Conservation (phyloP, 345 rosid species). For the Iberis pinnata region DNA sequence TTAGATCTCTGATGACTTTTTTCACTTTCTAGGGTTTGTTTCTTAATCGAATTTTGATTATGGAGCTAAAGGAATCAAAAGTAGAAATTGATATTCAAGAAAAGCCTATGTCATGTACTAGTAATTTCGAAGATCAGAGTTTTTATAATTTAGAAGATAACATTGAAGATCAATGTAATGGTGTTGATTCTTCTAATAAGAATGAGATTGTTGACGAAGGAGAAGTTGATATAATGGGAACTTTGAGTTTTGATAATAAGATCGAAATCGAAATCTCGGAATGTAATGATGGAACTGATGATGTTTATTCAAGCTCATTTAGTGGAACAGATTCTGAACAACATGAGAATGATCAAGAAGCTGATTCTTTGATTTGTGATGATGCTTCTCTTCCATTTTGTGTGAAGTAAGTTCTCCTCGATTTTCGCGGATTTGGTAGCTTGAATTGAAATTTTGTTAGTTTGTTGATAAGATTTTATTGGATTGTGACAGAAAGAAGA, state of each 20-base stretch:
- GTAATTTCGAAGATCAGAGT: conserved; percentile 37
- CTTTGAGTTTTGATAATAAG: conserved; percentile 12
- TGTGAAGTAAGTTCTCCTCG: conserved; percentile 38
- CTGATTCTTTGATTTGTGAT: conserved; percentile 42
- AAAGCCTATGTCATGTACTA: conserved; percentile 30
- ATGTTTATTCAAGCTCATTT: conserved; percentile 69
- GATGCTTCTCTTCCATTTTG: conserved; percentile 25
- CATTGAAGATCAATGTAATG: conserved; percentile 17
- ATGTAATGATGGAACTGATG: conserved; percentile 51
- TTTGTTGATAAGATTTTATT: too few relatives aligned
- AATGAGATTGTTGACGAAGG: conserved; percentile 21
- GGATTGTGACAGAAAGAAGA: conserved; percentile 53
- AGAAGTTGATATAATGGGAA: conserved; percentile 48
- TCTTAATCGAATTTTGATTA: neutral
- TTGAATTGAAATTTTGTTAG: neutral
- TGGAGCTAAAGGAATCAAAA: conserved; percentile 34
- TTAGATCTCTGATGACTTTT: too few relatives aligned
- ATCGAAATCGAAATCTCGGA: conserved; percentile 20
- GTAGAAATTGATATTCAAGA: conserved; percentile 30
- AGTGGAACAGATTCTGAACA: conserved; percentile 46
- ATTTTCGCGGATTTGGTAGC: neutral
- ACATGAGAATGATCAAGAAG: conserved; percentile 58
- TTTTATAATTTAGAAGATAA: conserved; percentile 25
- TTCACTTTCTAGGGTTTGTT: conserved; percentile 6
- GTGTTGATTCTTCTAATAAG: neutral